Conservation (phyloP, 192 early-diverging fungal species). For the Podila clonocystis region DNA sequence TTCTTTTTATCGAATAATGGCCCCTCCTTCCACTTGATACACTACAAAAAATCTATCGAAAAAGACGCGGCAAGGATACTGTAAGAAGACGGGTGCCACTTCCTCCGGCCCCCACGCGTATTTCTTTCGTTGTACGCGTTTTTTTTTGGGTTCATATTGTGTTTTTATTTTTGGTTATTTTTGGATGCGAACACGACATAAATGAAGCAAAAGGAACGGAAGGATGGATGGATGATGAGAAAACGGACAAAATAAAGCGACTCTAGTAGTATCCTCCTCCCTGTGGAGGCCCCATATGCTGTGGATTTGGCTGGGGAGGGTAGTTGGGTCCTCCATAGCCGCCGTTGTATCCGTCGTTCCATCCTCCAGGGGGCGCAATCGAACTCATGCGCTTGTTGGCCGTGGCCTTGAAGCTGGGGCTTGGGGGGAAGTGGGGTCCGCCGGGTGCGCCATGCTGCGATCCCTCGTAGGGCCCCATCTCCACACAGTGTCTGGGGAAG, state of each 20-base stretch:
- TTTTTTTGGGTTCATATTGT: background rate
- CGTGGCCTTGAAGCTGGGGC: constrained; percentile 31
- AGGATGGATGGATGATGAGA: background rate
- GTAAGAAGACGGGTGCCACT: background rate
- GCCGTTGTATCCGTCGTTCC: constrained; percentile 11
- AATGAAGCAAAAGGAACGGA: background rate
- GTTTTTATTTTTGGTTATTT: background rate
- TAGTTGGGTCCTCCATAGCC: background rate
- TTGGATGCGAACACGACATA: background rate
- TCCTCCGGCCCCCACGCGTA: background rate
- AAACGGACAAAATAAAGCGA: background rate
- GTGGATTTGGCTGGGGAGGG: constrained; percentile 32
- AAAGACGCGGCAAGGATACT: no score
- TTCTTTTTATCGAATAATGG: no score
- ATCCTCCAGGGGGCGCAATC: constrained; percentile 19
- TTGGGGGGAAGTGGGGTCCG: constrained; percentile 36
- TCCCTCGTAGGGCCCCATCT: constrained; percentile 38
- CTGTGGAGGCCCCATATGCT: constrained; percentile 14
- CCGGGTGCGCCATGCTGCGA: constrained; percentile 29
- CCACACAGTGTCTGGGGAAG: constrained; percentile 65
- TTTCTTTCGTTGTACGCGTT: background rate
- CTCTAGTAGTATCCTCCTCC: constrained; percentile 25
- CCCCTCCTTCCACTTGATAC: no score
- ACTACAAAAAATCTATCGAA: no score
- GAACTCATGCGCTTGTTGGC: constrained; percentile 50